These are phyloP conservation scores for Pseudogymnoascus sp. DNA, from an alignment of 2,329 filamentous ascomycete genomes.

Conservation along the genomic window DNA sequence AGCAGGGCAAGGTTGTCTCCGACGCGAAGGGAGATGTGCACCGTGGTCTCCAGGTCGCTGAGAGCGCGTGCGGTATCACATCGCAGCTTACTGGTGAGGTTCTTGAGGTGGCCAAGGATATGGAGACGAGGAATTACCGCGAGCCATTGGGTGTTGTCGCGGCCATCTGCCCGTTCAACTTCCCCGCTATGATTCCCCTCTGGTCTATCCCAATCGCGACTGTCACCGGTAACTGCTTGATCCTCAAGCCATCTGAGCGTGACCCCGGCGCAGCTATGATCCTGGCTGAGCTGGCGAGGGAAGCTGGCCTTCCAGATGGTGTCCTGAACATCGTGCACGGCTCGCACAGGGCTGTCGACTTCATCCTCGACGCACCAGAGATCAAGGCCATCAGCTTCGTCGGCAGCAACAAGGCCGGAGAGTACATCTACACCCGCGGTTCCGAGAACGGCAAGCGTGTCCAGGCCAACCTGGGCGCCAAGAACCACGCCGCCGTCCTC, in stretches of 20 bases:
- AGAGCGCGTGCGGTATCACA: conserved; percentile 72
- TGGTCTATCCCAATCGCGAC: conserved; percentile 84
- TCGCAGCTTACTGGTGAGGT: conserved; percentile 78
- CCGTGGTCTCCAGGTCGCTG: conserved; percentile 74
- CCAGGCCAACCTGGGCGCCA: conserved; percentile 79
- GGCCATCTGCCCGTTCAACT: conserved; percentile 85
- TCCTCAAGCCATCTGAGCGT: conserved; percentile 80
- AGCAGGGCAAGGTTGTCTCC: conserved; percentile 83
- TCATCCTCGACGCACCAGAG: conserved; percentile 74
- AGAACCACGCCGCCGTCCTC: conserved; percentile 79
- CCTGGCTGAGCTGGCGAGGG: conserved; percentile 67
- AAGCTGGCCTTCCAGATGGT: conserved; percentile 74
- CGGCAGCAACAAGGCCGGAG: conserved; percentile 77
- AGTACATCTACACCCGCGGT: conserved; percentile 74
- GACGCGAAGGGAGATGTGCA: conserved; percentile 78
- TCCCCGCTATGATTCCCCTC: conserved; percentile 87
- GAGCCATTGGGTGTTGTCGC: conserved; percentile 76
- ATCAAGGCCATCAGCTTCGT: conserved; percentile 87
- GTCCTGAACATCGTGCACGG: conserved; percentile 81
- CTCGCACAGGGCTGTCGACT: conserved; percentile 72
- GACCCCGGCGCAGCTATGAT: conserved; percentile 83
- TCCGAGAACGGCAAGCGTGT: conserved; percentile 83
- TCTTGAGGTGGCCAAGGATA: conserved; percentile 79
- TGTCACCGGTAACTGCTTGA: conserved; percentile 73
- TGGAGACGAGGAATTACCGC: conserved; percentile 77